These are phyloP conservation scores for Sanghuangporus baumii DNA, from an alignment of 1,284 basidiomycete species.

Conservation along the genomic window DNA sequence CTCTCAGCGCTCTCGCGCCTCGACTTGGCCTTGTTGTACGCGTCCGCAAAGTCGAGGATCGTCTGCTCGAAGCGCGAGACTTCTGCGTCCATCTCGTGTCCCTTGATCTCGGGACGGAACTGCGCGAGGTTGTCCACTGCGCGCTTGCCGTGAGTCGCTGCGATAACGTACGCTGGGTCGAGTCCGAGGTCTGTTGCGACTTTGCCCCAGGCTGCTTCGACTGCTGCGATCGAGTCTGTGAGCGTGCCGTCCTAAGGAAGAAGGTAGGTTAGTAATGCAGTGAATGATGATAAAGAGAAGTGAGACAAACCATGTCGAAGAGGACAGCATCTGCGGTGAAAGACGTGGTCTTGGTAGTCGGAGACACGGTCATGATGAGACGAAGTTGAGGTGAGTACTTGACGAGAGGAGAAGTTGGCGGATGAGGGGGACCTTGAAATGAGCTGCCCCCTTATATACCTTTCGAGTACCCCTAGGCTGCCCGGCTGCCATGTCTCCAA, in stretches of 20 bases:
- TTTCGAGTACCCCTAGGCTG: background rate
- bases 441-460: background rate
- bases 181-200: slow-evolving; percentile 66
- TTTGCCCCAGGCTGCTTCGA: slow-evolving; percentile 76
- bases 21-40: slow-evolving; percentile 32
- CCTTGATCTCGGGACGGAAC: slow-evolving; percentile 51
- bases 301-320: slow-evolving; percentile 62
- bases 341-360: background rate
- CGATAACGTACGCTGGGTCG: slow-evolving; percentile 60
- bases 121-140: slow-evolving; percentile 59
- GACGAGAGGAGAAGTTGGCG: background rate
- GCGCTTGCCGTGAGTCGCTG: slow-evolving; percentile 73
- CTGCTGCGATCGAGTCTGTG: slow-evolving; percentile 71
- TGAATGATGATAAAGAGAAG: background rate
- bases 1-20: slow-evolving; percentile 20
- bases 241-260: slow-evolving; percentile 57
- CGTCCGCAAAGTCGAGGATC: slow-evolving; percentile 71
- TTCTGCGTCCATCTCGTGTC: slow-evolving; percentile 62
- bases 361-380: background rate
- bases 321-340: slow-evolving; percentile 57
- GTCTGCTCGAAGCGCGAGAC: slow-evolving; percentile 65
- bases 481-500: background rate
- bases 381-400: background rate
- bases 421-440: background rate
- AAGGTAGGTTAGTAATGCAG: slow-evolving; percentile 12